Evolutionary conservation across 495 filamentous ascomycete species (phyloP).

Genomic region (Penicillium odoratum): DNA sequence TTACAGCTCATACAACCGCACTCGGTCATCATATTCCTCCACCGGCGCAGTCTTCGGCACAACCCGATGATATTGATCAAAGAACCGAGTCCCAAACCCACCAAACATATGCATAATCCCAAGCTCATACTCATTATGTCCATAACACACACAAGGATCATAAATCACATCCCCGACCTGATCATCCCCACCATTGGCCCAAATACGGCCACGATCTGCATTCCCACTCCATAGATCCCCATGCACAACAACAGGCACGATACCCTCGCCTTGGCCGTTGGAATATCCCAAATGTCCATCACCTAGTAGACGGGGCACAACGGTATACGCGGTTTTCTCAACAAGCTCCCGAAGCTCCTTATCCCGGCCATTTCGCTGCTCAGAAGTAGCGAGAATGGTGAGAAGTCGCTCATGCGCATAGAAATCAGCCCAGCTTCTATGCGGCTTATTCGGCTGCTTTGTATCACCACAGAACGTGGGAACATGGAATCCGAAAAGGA

Average conservation of each 20-base stretch:
- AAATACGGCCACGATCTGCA: slow-evolving; percentile 64
- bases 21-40: slow-evolving; percentile 80
- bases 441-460: slow-evolving; percentile 71
- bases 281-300: slow-evolving; percentile 61
- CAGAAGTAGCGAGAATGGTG: slow-evolving; percentile 57
- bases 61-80: slow-evolving; percentile 71
- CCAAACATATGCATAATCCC: slow-evolving; percentile 98
- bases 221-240: slow-evolving; percentile 94
- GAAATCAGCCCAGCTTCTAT: slow-evolving; percentile 75
- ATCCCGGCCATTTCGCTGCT: slow-evolving; percentile 64
- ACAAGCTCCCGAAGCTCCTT: slow-evolving; percentile 58
- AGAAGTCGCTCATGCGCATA: slow-evolving; percentile 73
- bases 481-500: slow-evolving; percentile 78
- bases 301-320: slow-evolving; percentile 73
- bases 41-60: slow-evolving; percentile 79
- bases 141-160: slow-evolving; percentile 78
- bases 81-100: slow-evolving; percentile 72
- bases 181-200: slow-evolving; percentile 38
- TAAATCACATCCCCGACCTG: slow-evolving; percentile 77
- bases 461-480: slow-evolving; percentile 86
- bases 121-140: slow-evolving; percentile 85
- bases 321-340: slow-evolving; percentile 56
- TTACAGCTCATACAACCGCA: slow-evolving; percentile 78
- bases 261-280: slow-evolving; percentile 42
- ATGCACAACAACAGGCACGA: slow-evolving; percentile 77